Evolutionary conservation across 495 filamentous ascomycete genomes (phyloP).

Genomic region (Xylaria sp.): DNA sequence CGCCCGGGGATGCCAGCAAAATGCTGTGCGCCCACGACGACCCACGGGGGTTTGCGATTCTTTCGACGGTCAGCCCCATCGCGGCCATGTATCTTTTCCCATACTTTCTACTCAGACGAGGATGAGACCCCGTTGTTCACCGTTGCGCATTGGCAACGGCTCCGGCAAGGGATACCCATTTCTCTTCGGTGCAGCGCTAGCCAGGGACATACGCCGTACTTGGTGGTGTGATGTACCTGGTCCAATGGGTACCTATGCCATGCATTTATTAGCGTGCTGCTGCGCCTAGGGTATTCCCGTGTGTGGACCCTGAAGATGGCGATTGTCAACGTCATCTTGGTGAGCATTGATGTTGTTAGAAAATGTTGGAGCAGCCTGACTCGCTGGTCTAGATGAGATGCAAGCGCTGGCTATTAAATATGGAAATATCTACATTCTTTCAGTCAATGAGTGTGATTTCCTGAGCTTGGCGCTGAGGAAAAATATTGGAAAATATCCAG

Average conservation of each 20-base stretch:
- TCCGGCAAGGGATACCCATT: neutral
- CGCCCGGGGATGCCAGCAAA: constrained; percentile 10
- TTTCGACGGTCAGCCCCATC: constrained; percentile 22
- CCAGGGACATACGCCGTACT: neutral
- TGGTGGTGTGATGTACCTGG: neutral
- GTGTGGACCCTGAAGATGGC: constrained; percentile 6
- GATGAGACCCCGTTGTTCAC: neutral
- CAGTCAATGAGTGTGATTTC: too few relatives aligned
- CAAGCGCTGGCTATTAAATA: neutral
- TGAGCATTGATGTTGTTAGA: neutral
- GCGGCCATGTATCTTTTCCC: constrained; percentile 7
- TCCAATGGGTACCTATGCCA: neutral
- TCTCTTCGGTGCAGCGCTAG: constrained; percentile 5
- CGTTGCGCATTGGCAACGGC: too few relatives aligned
- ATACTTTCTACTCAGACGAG: neutral
- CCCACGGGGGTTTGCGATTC: constrained; percentile 8
- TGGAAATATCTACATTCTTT: neutral
- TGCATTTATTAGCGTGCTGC: constrained; percentile 22
- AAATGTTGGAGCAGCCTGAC: neutral
- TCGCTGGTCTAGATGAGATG: neutral
- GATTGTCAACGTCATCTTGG: constrained; percentile 10
- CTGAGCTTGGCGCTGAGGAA: neutral
- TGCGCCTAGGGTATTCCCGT: constrained; percentile 3
- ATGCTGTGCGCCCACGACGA: neutral
- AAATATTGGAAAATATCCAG: neutral